A percentile compares a stretch with the other conserved stretches of the same genome.
These are phyloP conservation scores for Penicillium subrubescens DNA, from an alignment of 495 filamentous ascomycete species.

Conservation along the genomic window DNA sequence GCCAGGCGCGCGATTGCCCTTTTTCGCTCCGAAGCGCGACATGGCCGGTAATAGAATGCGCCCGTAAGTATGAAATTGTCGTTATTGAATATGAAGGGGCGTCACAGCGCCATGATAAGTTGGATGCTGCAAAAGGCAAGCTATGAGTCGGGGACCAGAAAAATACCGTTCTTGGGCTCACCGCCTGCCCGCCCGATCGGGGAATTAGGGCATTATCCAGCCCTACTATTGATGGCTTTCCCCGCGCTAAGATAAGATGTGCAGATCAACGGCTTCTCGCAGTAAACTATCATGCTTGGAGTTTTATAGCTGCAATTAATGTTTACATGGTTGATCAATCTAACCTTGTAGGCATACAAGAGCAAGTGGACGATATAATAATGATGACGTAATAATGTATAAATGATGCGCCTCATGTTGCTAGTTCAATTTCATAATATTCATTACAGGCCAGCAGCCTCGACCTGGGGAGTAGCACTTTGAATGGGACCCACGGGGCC, in stretches of 20 bases:
- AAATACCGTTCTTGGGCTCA: slow-evolving; percentile 18
- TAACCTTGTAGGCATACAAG: background rate
- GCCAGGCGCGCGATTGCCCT: slow-evolving; percentile 42
- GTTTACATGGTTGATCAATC: background rate
- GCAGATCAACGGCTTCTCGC: slow-evolving; percentile 3
- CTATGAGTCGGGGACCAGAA: slow-evolving; percentile 12
- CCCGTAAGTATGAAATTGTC: background rate
- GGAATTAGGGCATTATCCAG: slow-evolving; percentile 23
- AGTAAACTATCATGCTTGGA: background rate
- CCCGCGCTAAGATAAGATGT: slow-evolving; percentile 18
- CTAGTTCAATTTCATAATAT: background rate
- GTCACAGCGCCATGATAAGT: slow-evolving; percentile 18
- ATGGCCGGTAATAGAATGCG: slow-evolving; percentile 17
- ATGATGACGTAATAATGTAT: background rate
- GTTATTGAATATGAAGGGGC: background rate
- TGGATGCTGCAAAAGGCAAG: slow-evolving; percentile 1
- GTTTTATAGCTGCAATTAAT: background rate
- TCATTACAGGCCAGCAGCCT: slow-evolving; percentile 37
- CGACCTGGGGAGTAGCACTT: slow-evolving; percentile 35
- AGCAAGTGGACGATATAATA: background rate
- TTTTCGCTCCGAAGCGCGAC: slow-evolving; percentile 47
- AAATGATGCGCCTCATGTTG: background rate
- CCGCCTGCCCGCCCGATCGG: slow-evolving; percentile 14
- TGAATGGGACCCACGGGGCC: slow-evolving; percentile 46
- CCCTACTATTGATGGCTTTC: background rate